phyloP scores from a whole-genome alignment of 441 rosid species.

The Lepidium campestre region DNA sequence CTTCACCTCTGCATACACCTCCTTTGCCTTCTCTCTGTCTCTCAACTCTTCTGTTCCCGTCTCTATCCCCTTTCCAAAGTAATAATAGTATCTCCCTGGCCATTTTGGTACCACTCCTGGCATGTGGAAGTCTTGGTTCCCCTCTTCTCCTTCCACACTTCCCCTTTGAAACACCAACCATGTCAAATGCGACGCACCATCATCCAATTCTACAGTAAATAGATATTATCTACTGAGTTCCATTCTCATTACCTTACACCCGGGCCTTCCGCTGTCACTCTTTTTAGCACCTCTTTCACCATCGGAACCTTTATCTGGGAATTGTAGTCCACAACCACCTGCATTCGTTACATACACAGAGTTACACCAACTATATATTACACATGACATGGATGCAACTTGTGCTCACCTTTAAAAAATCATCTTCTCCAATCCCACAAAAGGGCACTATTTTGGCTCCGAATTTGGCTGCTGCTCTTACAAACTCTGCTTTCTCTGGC shows the following conservation, averaged over 20 bases:
- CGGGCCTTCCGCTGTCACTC: slow-evolving; percentile 26
- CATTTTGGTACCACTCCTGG: slow-evolving; percentile 67
- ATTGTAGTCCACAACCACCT: slow-evolving; percentile 48
- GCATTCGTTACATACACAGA: slow-evolving; percentile 8
- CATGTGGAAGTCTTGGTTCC: slow-evolving; percentile 59
- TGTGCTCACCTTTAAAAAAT: slow-evolving; percentile 31
- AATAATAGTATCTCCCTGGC: slow-evolving; percentile 78
- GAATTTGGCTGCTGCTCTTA: slow-evolving; percentile 78
- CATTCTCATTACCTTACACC: slow-evolving; percentile 33
- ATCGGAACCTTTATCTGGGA: slow-evolving; percentile 41
- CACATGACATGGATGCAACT: slow-evolving; percentile 3
- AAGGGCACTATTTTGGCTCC: slow-evolving; percentile 88
- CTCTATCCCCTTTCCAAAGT: slow-evolving; percentile 65
- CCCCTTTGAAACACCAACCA: slow-evolving; percentile 34
- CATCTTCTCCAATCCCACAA: slow-evolving; percentile 89
- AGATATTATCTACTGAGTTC: background rate
- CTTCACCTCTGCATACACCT: slow-evolving; percentile 56
- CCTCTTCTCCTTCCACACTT: slow-evolving; percentile 53
- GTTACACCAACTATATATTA: background rate
- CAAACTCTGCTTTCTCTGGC: slow-evolving; percentile 84
- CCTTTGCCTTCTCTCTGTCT: slow-evolving; percentile 52
- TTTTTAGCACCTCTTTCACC: slow-evolving; percentile 26
- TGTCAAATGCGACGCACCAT: background rate
- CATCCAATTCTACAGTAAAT: background rate
- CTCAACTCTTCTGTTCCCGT: slow-evolving; percentile 48